phyloP scores from a whole-genome alignment of 805 yeast genomes.

The Teunomyces tritomae region DNA sequence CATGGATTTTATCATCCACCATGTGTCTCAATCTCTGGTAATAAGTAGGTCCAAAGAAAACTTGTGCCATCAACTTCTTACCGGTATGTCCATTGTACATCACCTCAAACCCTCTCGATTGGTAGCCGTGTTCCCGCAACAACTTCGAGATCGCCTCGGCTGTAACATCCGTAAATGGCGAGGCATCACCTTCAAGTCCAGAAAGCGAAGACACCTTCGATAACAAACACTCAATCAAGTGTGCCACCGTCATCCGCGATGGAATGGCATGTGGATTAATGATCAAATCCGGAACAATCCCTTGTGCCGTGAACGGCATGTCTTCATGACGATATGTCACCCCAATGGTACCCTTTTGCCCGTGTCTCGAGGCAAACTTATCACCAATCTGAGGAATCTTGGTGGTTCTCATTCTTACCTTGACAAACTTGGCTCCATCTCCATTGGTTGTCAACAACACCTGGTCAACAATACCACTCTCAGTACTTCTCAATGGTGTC shows the following conservation, averaged over 20 bases:
- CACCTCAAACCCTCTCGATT: slow-evolving; percentile 97
- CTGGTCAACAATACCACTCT: slow-evolving; percentile 97
- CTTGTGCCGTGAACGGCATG: slow-evolving; percentile 96
- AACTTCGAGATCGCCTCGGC: slow-evolving; percentile 94
- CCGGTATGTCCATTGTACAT: slow-evolving; percentile 99
- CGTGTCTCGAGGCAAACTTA: slow-evolving; percentile 98
- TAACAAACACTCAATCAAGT: slow-evolving; percentile 94
- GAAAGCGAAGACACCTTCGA: slow-evolving; percentile 92
- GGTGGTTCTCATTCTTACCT: slow-evolving; percentile 98
- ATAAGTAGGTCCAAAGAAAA: slow-evolving; percentile 99
- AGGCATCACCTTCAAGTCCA: slow-evolving; percentile 98
- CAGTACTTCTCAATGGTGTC: slow-evolving; percentile 94
- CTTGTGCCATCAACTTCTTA: slow-evolving; percentile 95
- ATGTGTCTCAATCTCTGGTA: slow-evolving; percentile 98
- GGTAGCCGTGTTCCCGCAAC: slow-evolving; percentile 93
- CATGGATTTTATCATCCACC: slow-evolving; percentile 99
- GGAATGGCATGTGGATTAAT: slow-evolving; percentile 99
- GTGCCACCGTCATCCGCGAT: slow-evolving; percentile 99
- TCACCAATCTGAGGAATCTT: slow-evolving; percentile 99
- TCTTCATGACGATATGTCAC: slow-evolving; percentile 97
- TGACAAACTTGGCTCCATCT: slow-evolving; percentile 95
- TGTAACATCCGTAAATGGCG: slow-evolving; percentile 97
- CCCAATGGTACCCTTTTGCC: slow-evolving; percentile 99
- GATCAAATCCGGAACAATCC: slow-evolving; percentile 94
- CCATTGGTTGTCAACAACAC: slow-evolving; percentile 95